Evolutionary conservation across 1,284 basidiomycete genomes (phyloP).

Genomic region (Fomitiporia mediterranea): DNA sequence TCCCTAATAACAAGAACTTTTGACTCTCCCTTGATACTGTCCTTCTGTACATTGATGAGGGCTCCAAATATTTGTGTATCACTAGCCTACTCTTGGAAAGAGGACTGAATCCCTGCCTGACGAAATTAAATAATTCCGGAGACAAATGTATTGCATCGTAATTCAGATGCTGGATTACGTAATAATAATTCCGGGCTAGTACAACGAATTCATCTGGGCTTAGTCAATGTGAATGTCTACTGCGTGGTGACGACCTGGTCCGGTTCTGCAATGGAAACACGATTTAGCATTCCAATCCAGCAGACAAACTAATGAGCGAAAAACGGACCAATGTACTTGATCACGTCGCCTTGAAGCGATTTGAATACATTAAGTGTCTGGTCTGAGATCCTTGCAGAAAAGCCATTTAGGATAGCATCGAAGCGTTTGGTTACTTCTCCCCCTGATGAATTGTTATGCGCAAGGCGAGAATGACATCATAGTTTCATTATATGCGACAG

Average conservation of each 20-base stretch:
- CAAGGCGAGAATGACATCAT: neutral
- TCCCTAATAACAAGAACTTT: no score
- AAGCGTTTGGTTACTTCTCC: slow-evolving; percentile 40
- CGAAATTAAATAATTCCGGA: no score
- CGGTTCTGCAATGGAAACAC: neutral
- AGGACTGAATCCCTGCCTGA: no score
- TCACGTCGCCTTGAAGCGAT: slow-evolving; percentile 35
- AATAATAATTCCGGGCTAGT: no score
- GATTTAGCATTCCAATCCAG: neutral
- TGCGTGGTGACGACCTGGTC: slow-evolving; percentile 13
- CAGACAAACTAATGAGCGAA: neutral
- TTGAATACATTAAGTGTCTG: slow-evolving; percentile 35
- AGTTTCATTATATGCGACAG: neutral
- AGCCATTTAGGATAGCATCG: slow-evolving; percentile 43
- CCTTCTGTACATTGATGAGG: no score
- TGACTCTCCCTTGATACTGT: no score
- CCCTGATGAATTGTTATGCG: slow-evolving; percentile 30
- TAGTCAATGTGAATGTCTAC: neutral
- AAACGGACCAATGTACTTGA: slow-evolving; percentile 50
- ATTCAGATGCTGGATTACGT: no score
- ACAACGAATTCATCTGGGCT: no score
- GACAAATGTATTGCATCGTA: no score
- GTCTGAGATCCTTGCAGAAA: slow-evolving; percentile 46
- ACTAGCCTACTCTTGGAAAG: no score
- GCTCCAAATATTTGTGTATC: no score